Conservation (phyloP, 176 grass and related monocot species). For the Paspalum vaginatum region DNA sequence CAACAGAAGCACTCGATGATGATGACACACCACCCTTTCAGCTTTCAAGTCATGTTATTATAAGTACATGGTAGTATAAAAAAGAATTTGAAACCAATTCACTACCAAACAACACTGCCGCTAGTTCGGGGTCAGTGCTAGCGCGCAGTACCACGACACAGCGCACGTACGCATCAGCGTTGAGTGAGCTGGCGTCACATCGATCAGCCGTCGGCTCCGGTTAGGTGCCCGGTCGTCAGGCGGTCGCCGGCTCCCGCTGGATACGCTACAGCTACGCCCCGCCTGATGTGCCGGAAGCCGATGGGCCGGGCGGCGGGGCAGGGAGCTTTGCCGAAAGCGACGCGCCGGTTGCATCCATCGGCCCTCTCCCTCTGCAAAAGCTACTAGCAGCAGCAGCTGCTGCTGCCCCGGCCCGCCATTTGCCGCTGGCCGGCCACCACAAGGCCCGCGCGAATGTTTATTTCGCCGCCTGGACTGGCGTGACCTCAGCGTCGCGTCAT, state of each 20-base stretch:
- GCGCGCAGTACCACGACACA: no score
- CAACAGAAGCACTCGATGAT: not conserved
- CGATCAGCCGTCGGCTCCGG: not conserved
- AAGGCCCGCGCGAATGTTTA: conserved; percentile 6
- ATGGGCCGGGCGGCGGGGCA: conserved; percentile 28
- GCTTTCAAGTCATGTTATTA: no score
- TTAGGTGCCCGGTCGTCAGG: conserved; percentile 16
- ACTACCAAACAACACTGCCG: no score
- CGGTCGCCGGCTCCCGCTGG: conserved; percentile 1
- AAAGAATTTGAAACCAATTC: no score
- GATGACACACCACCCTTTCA: not conserved
- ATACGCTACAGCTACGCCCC: not conserved
- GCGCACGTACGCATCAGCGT: not conserved
- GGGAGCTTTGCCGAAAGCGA: conserved; percentile 36
- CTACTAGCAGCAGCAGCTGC: not conserved
- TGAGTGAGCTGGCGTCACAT: not conserved
- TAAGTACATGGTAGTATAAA: no score
- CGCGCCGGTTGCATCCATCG: conserved; percentile 16
- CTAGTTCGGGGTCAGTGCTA: no score
- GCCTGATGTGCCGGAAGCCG: not conserved
- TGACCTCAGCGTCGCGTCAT: conserved; percentile 41
- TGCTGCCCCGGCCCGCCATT: conserved; percentile 6
- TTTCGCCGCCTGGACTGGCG: not conserved
- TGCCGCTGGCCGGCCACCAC: not conserved
- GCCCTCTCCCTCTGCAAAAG: conserved; percentile 4